A percentile compares a stretch with the other conserved stretches of the same genome.
Evolutionary conservation across 2,329 filamentous ascomycete genomes (phyloP).

Genomic region (Neopestalotiopsis rosae): DNA sequence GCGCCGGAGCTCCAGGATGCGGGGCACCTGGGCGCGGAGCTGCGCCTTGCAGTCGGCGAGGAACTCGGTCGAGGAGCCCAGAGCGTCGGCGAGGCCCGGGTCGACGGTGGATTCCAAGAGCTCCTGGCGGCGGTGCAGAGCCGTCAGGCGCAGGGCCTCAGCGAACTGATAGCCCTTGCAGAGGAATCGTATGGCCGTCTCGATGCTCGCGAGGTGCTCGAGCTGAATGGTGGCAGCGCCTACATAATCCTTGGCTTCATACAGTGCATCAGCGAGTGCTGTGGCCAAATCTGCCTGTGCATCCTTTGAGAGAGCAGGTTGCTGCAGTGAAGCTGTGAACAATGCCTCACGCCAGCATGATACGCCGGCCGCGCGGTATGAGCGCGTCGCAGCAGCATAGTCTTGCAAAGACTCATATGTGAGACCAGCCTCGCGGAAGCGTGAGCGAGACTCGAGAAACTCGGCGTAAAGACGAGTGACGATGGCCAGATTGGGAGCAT

Average conservation of each 20-base stretch:
- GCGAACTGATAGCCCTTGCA: conserved; percentile 89
- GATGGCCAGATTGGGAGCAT: conserved; percentile 66
- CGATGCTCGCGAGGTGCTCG: conserved; percentile 78
- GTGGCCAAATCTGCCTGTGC: conserved; percentile 73
- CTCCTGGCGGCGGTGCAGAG: conserved; percentile 61
- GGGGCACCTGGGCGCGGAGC: conserved; percentile 82
- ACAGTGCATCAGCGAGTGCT: conserved; percentile 77
- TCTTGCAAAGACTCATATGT: conserved; percentile 86
- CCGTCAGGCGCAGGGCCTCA: conserved; percentile 82
- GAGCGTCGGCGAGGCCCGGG: conserved; percentile 77
- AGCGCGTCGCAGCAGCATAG: conserved; percentile 75
- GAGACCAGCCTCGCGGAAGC: conserved; percentile 85
- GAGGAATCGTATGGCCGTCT: conserved; percentile 73
- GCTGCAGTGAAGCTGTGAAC: conserved; percentile 73
- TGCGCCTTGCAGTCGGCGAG: conserved; percentile 92
- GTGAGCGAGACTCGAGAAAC: conserved; percentile 75
- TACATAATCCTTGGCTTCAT: conserved; percentile 83
- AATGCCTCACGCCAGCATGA: conserved; percentile 89
- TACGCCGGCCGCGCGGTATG: conserved; percentile 80
- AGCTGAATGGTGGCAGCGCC: conserved; percentile 80
- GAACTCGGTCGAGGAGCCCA: conserved; percentile 84
- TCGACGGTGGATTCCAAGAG: conserved; percentile 77
- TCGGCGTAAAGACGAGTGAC: conserved; percentile 82
- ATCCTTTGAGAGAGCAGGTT: conserved; percentile 61
- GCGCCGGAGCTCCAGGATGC: conserved; percentile 79